Evolutionary conservation across 257 asterid genomes (phyloP).

Genomic region (Echium plantagineum): DNA sequence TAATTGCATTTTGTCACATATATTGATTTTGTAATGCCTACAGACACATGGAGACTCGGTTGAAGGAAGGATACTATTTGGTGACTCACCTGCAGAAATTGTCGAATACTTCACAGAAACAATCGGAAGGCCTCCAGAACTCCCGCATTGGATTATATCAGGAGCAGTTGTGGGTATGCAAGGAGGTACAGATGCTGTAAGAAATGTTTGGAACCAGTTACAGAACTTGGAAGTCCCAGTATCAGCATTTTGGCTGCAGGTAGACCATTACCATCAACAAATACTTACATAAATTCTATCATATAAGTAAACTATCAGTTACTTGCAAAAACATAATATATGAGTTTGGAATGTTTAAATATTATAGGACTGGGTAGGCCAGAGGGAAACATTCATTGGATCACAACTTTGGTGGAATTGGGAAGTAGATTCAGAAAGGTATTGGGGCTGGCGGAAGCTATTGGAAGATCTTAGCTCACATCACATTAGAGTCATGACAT

Average conservation of each 20-base stretch:
- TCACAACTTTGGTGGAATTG: slow-evolving; percentile 99
- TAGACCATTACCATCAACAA: slow-evolving; percentile 13
- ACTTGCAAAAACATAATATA: not conserved
- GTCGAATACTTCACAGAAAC: slow-evolving; percentile 68
- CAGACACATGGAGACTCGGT: slow-evolving; percentile 65
- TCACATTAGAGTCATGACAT: slow-evolving; percentile 78
- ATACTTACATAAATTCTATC: not conserved
- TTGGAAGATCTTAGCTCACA: slow-evolving; percentile 42
- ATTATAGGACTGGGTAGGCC: slow-evolving; percentile 91
- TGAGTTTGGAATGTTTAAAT: slow-evolving; percentile 1
- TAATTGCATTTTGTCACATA: not conserved
- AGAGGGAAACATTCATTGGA: slow-evolving; percentile 84
- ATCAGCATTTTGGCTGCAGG: slow-evolving; percentile 99
- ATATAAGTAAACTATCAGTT: not conserved
- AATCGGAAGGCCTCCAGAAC: slow-evolving; percentile 73
- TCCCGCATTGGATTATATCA: slow-evolving; percentile 90
- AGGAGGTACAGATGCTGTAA: slow-evolving; percentile 70
- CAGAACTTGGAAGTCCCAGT: slow-evolving; percentile 56
- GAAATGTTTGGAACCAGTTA: slow-evolving; percentile 47
- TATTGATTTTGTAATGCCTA: slow-evolving; percentile 1
- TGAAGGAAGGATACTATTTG: slow-evolving; percentile 69
- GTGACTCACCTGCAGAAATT: slow-evolving; percentile 76
- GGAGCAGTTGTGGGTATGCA: slow-evolving; percentile 97
- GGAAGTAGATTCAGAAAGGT: slow-evolving; percentile 79
- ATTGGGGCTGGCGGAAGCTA: slow-evolving; percentile 64